Evolutionary conservation across 192 early-diverging fungal species (phyloP).

Genomic region (Spinellus fusiger): DNA sequence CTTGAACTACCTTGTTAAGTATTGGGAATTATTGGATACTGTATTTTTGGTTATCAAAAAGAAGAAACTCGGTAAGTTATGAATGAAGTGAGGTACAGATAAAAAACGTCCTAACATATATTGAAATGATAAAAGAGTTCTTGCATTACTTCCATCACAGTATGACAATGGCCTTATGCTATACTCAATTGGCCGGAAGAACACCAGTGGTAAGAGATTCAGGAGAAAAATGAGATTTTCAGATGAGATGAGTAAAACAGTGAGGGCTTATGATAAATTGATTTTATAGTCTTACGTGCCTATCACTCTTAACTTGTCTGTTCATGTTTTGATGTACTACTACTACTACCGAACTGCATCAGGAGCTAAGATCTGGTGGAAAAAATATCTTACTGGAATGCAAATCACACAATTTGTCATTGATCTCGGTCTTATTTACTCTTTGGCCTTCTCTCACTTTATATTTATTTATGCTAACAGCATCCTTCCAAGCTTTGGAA

Average conservation of each 20-base stretch:
- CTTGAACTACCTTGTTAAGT: conserved; percentile 88
- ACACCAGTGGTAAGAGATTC: conserved; percentile 68
- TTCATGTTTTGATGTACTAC: conserved; percentile 91
- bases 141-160: conserved; percentile 93
- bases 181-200: conserved; percentile 65
- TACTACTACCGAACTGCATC: conserved; percentile 80
- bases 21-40: conserved; percentile 85
- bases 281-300: conserved; percentile 60
- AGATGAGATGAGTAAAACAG: background rate
- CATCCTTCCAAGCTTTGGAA: conserved; percentile 51
- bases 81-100: background rate
- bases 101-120: conserved; percentile 5
- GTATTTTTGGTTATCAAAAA: conserved; percentile 83
- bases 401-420: conserved; percentile 91
- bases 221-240: background rate
- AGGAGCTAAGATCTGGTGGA: conserved; percentile 85
- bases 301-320: conserved; percentile 77
- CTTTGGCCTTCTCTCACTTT: conserved; percentile 79
- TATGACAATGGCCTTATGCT: conserved; percentile 85
- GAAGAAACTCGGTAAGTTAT: conserved; percentile 63
- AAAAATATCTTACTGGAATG: conserved; percentile 81
- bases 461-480: conserved; percentile 51
- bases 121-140: conserved; percentile 51
- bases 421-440: conserved; percentile 79
- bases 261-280: background rate